Evolutionary conservation across 73 alveolate species (phyloP), one percentile per base, ranked within the genome.

Genomic region (Breviolum minutum): DNA sequence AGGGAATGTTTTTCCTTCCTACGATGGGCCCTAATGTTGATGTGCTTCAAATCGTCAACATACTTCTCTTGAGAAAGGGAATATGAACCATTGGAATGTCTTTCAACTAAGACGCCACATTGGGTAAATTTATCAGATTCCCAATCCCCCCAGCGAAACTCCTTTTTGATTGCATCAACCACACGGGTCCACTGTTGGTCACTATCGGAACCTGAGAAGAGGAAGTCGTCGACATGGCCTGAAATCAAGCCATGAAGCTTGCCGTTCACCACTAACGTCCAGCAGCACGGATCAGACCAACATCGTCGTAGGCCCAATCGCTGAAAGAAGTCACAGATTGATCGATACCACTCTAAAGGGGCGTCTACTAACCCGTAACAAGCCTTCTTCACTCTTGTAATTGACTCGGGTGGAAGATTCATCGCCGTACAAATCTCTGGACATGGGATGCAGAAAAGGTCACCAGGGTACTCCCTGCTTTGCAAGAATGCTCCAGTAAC

Each of bases 171-270:
- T 11, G 19, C 0, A 22, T 14, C 9, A 32, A 8, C 82, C 77
- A 54, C 0, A 61, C 19, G 0, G 10, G 16, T n/a, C n/a, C n/a
- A n/a, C n/a, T n/a, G n/a, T n/a, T n/a, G n/a, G 2, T 64, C 66
- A 0, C 14, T 7, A 6, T 48, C 64, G 7, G 30, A 8, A 5
- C 74, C 95, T 0, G 70, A 14, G 16, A 90, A 70, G 26, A 90
- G 9, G 40, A 90, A 90, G 26, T 90, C 96, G 26, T 90, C 96
- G 2, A 90, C 96, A 26, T 90, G 96, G 0, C 87, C 79, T 0
- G 96, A 70, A 0, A 90, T 54, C 12, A 48, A 3, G 8, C 87
- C 96, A 0, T 20, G 7, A 6, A 90, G 9, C 13, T 40, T 6
- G 17, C 70, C 69, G 0, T 89, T 22, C 0, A 16, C 14, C 0